phyloP scores from a whole-genome alignment of 2,329 filamentous ascomycete species.

The Diatrype stigma region DNA sequence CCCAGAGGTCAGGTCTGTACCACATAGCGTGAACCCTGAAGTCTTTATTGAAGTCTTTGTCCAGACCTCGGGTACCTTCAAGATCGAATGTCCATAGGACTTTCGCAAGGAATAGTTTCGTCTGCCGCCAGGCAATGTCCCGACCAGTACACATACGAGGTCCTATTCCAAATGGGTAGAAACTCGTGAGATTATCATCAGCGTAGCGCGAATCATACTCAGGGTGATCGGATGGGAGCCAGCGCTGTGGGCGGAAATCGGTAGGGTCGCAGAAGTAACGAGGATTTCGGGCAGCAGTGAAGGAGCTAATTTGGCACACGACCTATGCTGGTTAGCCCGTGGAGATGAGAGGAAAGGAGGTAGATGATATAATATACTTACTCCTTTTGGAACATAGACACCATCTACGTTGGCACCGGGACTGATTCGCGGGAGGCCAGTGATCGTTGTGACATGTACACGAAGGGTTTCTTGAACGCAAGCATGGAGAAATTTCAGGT shows the following conservation, averaged over 20 bases:
- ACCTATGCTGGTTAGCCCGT: background rate
- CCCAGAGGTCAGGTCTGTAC: background rate
- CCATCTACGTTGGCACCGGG: slow-evolving; percentile 13
- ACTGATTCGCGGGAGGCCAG: slow-evolving; percentile 9
- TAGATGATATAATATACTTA: background rate
- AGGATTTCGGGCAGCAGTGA: background rate
- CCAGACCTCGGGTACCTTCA: background rate
- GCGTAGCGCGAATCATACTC: slow-evolving; percentile 2
- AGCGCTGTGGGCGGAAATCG: slow-evolving; percentile 4
- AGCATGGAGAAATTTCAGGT: slow-evolving; percentile 21
- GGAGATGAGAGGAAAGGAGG: too few relatives aligned
- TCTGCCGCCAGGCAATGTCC: slow-evolving; percentile 5
- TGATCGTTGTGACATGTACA: slow-evolving; percentile 23
- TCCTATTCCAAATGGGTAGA: slow-evolving; percentile 2
- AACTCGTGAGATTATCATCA: slow-evolving; percentile 3
- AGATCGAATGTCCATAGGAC: slow-evolving; percentile 7
- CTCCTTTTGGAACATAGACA: slow-evolving; percentile 13
- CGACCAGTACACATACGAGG: slow-evolving; percentile 2
- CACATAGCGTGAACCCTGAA: background rate
- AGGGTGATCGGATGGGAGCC: slow-evolving; percentile 1
- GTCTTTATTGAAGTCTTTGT: background rate
- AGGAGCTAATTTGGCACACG: slow-evolving; percentile 3
- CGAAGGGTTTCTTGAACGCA: slow-evolving; percentile 26
- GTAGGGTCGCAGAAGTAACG: slow-evolving; percentile 1
- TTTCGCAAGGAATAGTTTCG: slow-evolving; percentile 4